A percentile compares a stretch with the other conserved stretches of the same genome.
Evolutionary conservation across 805 yeast species (phyloP).

Genomic region (Tetrapisispora taiwanensis): DNA sequence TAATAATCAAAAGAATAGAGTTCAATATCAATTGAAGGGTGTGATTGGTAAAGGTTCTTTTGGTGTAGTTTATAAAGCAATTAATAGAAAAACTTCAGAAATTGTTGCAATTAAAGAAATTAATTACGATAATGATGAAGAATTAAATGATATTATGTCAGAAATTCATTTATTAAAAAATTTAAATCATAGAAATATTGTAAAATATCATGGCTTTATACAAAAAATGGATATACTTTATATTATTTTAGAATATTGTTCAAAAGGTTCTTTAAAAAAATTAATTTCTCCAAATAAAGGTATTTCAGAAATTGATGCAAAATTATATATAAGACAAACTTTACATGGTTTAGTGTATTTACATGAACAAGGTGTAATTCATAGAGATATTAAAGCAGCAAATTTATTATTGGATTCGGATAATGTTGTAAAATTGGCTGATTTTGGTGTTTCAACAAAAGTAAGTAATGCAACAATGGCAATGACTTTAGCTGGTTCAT

Average conservation of each 20-base stretch:
- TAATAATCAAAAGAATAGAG: constrained; percentile 4
- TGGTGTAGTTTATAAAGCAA: constrained; percentile 75
- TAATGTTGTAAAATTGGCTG: constrained; percentile 82
- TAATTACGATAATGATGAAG: constrained; percentile 58
- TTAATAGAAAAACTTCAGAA: constrained; percentile 53
- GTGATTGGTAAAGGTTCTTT: constrained; percentile 85
- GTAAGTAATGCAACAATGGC: constrained; percentile 44
- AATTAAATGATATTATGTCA: constrained; percentile 45
- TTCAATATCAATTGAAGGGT: constrained; percentile 42
- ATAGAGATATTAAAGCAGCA: constrained; percentile 91
- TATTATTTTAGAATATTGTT: constrained; percentile 67
- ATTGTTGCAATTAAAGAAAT: constrained; percentile 77
- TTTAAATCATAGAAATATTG: constrained; percentile 80
- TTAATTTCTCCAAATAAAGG: constrained; percentile 22
- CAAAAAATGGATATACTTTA: constrained; percentile 56
- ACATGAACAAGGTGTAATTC: constrained; percentile 73
- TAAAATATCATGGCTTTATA: constrained; percentile 85
- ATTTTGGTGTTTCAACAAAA: constrained; percentile 91
- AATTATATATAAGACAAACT: constrained; percentile 58
- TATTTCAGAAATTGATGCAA: constrained; percentile 52
- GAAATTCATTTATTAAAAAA: constrained; percentile 72
- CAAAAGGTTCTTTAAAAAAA: constrained; percentile 54
- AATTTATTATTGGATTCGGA: constrained; percentile 61
- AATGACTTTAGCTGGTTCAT: constrained; percentile 69
- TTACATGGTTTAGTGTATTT: constrained; percentile 60